phyloP scores from a whole-genome alignment of 768 basidiomycete species.

The Coprinopsis marcescibilis region DNA sequence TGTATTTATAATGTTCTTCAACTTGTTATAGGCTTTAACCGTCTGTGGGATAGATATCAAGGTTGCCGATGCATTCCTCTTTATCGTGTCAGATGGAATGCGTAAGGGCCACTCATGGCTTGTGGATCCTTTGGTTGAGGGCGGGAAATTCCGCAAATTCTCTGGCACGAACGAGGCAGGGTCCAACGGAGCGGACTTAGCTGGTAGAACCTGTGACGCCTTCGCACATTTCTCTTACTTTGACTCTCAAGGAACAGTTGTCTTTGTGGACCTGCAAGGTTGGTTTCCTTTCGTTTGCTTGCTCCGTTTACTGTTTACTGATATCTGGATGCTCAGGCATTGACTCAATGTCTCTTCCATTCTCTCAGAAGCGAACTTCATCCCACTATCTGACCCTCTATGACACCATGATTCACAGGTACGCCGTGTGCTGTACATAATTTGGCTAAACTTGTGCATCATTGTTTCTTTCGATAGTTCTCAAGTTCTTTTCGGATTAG shows the following conservation, averaged over 20 bases:
- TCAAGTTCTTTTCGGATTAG: not conserved
- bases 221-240: not conserved
- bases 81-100: not conserved
- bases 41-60: not conserved
- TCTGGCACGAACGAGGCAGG: not conserved
- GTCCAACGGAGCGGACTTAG: not conserved
- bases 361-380: not conserved
- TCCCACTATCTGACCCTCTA: not conserved
- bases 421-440: not conserved
- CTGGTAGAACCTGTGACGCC: not conserved
- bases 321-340: not conserved
- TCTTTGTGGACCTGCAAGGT: not conserved
- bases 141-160: not conserved
- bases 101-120: not conserved
- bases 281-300: not conserved
- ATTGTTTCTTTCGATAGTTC: not conserved
- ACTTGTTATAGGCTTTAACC: not conserved
- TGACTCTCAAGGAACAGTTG: not conserved
- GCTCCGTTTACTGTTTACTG: not conserved
- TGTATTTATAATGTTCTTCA: not conserved
- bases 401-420: not conserved
- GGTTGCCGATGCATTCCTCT: not conserved
- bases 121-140: not conserved
- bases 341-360: not conserved
- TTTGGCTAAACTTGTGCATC: not conserved